Percentiles rank a stretch among this genome's conserved stretches.
These are phyloP conservation scores for Sporisorium scitamineum DNA, from an alignment of 1,284 basidiomycete genomes.

Conservation along the genomic window DNA sequence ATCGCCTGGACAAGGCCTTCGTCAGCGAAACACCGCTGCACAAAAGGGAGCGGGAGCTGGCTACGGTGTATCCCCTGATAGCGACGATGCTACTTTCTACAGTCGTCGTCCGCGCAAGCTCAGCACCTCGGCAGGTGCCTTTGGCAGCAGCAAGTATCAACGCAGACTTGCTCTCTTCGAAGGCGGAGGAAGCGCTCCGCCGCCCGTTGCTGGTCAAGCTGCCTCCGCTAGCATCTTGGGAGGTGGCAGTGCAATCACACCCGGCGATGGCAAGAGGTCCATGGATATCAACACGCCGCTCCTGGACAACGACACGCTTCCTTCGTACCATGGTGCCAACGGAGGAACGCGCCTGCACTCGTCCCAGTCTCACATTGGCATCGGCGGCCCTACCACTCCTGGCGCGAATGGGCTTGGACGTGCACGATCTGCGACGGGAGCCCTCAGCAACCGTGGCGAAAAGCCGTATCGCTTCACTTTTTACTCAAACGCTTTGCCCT, in stretches of 20 bases:
- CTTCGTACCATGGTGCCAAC: conserved; percentile 66
- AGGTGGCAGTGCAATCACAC: conserved; percentile 61
- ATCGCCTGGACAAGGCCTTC: conserved; percentile 34
- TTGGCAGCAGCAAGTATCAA: conserved; percentile 71
- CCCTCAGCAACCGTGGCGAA: conserved; percentile 53
- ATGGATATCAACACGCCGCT: conserved; percentile 68
- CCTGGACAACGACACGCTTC: conserved; percentile 67
- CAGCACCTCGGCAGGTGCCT: conserved; percentile 43
- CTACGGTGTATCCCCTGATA: conserved; percentile 61
- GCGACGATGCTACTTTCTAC: conserved; percentile 67
- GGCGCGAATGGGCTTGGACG: conserved; percentile 16
- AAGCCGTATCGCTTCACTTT: conserved; percentile 97
- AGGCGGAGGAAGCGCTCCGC: conserved; percentile 71
- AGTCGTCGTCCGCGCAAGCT: conserved; percentile 61
- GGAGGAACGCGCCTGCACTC: conserved; percentile 23
- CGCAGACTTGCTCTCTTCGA: conserved; percentile 94
- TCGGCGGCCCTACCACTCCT: conserved; percentile 14
- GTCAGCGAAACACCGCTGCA: conserved; percentile 25
- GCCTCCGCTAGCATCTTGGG: conserved; percentile 70
- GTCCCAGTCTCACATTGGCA: conserved; percentile 27
- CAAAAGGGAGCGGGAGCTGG: conserved; percentile 38
- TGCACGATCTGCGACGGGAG: conserved; percentile 39
- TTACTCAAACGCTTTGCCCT: conserved; percentile 91
- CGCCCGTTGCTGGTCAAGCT: conserved; percentile 52
- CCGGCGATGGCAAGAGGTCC: conserved; percentile 17